Percentiles rank a stretch among this genome's conserved stretches.
Evolutionary conservation across 495 filamentous ascomycete species (phyloP).

Genomic region (Neurospora discreta): DNA sequence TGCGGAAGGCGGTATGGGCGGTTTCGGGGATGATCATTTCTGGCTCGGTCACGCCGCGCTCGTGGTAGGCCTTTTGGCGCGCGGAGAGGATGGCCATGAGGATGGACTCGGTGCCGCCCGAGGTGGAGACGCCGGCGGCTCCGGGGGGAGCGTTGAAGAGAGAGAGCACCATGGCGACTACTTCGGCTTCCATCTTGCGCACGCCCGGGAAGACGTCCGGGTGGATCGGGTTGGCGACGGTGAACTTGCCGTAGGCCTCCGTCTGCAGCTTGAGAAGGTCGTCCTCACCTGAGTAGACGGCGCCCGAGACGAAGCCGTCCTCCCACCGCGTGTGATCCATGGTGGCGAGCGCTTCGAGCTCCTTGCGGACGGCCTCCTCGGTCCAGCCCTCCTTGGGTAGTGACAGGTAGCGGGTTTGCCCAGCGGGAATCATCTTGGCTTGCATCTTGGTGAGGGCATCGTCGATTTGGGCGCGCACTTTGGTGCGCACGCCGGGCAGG

Average conservation of each 20-base stretch:
- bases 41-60: slow-evolving; percentile 81
- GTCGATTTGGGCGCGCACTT: slow-evolving; percentile 71
- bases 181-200: slow-evolving; percentile 97
- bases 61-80: slow-evolving; percentile 73
- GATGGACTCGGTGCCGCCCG: slow-evolving; percentile 92
- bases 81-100: slow-evolving; percentile 86
- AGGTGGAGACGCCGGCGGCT: slow-evolving; percentile 81
- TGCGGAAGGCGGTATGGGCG: slow-evolving; percentile 91
- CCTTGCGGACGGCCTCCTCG: slow-evolving; percentile 63
- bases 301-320: slow-evolving; percentile 86
- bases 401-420: slow-evolving; percentile 58
- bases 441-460: slow-evolving; percentile 68
- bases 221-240: slow-evolving; percentile 96
- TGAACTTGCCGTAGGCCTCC: slow-evolving; percentile 86
- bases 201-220: slow-evolving; percentile 98
- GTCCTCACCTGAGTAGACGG: slow-evolving; percentile 91
- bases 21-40: slow-evolving; percentile 97
- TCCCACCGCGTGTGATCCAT: slow-evolving; percentile 97
- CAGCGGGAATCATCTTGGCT: slow-evolving; percentile 66
- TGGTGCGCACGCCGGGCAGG: slow-evolving; percentile 67
- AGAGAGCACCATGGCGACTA: slow-evolving; percentile 88
- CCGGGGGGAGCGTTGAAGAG: slow-evolving; percentile 84
- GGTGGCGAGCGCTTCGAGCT: slow-evolving; percentile 63
- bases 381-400: slow-evolving; percentile 83
- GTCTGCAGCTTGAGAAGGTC: slow-evolving; percentile 75